A percentile compares a stretch with the other conserved stretches of the same genome.
phyloP scores from a whole-genome alignment of 345 rosid species.

The Nasturtium officinale region DNA sequence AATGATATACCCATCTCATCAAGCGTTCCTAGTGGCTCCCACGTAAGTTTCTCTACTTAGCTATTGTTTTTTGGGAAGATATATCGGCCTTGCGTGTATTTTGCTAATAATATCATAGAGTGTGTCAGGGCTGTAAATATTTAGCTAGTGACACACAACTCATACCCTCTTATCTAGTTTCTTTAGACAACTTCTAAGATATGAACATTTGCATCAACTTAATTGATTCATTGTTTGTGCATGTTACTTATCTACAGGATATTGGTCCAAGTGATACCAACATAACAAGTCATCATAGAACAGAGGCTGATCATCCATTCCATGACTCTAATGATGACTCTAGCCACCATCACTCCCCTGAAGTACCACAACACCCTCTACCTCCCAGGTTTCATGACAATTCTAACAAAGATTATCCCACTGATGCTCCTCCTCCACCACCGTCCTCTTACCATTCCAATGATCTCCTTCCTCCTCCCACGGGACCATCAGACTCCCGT shows the following conservation, averaged over 20 bases:
- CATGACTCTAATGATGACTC: slow-evolving; percentile 52
- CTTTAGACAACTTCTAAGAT: background rate
- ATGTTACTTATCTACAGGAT: slow-evolving; percentile 57
- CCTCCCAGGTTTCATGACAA: slow-evolving; percentile 54
- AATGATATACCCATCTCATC: slow-evolving; percentile 58
- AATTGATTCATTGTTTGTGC: slow-evolving; percentile 1
- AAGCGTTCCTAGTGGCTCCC: slow-evolving; percentile 47
- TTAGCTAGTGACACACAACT: slow-evolving; percentile 9
- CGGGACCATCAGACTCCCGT: slow-evolving; percentile 50
- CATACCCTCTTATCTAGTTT: too few relatives aligned
- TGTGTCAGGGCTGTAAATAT: background rate
- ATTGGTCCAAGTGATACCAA: slow-evolving; percentile 49
- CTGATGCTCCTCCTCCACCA: slow-evolving; percentile 53
- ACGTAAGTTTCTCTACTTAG: slow-evolving; percentile 34
- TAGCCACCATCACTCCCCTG: slow-evolving; percentile 53
- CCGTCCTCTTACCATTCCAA: slow-evolving; percentile 63
- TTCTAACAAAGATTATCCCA: slow-evolving; percentile 44
- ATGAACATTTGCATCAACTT: slow-evolving; percentile 19
- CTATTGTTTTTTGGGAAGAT: slow-evolving; percentile 15
- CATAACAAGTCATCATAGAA: slow-evolving; percentile 47
- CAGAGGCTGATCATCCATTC: slow-evolving; percentile 55
- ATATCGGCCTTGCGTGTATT: background rate
- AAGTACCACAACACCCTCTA: slow-evolving; percentile 48
- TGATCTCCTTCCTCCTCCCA: slow-evolving; percentile 47
- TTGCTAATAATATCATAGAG: background rate